These are phyloP conservation scores for Picochlorum costavermella DNA, from an alignment of 139 green algal genomes.

Conservation along the genomic window DNA sequence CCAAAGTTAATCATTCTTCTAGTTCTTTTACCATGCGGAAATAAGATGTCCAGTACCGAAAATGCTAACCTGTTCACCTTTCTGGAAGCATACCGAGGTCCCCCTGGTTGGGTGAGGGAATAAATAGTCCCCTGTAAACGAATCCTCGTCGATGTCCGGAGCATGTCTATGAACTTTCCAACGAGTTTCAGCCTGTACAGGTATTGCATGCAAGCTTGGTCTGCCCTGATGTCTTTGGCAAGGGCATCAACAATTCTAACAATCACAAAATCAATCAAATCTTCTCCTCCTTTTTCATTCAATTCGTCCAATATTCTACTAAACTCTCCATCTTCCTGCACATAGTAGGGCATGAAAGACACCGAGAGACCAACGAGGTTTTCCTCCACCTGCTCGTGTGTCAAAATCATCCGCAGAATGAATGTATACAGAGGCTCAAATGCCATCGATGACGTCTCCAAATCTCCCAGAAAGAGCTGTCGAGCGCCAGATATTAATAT, in stretches of 20 bases:
- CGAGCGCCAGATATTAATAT: constrained; percentile 55
- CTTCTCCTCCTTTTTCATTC: background rate
- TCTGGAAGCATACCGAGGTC: constrained; percentile 56
- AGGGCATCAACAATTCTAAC: constrained; percentile 7
- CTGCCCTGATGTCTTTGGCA: constrained; percentile 9
- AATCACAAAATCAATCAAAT: constrained; percentile 20
- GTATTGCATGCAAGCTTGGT: constrained; percentile 42
- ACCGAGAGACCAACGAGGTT: constrained; percentile 42
- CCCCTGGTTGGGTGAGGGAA: constrained; percentile 53
- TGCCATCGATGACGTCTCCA: constrained; percentile 37
- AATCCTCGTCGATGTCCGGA: constrained; percentile 41
- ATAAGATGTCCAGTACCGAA: constrained; percentile 48
- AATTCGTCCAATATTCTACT: constrained; percentile 10
- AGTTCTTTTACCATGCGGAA: constrained; percentile 46
- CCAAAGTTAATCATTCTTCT: constrained; percentile 43
- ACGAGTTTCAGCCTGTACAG: constrained; percentile 23
- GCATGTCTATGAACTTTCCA: constrained; percentile 10
- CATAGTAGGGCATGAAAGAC: constrained; percentile 64
- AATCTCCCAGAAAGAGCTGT: constrained; percentile 75
- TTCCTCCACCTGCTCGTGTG: constrained; percentile 17
- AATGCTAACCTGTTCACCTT: constrained; percentile 43
- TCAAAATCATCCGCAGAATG: constrained; percentile 29
- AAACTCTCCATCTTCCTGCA: constrained; percentile 9
- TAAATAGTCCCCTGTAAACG: constrained; percentile 57
- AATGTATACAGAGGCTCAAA: constrained; percentile 63